Base-by-base conservation (phyloP, 495 filamentous ascomycete genomes). In the Lichenothelia convexa region DNA sequence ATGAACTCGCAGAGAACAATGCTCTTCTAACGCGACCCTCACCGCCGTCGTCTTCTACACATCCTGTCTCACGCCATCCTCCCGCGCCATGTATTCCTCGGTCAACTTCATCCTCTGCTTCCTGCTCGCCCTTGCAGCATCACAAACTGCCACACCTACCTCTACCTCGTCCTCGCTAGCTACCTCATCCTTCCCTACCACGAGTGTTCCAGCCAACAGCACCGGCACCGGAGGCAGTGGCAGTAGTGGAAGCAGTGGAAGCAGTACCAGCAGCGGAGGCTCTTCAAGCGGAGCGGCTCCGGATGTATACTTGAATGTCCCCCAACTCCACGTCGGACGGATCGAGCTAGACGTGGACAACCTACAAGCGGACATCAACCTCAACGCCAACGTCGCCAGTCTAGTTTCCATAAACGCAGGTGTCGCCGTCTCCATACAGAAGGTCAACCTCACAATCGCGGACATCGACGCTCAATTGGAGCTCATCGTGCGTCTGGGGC, bases 361-460 rank as follows among this genome's bases (percentile, higher is more conserved):
- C 45, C 47, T 69, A 6, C 52, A 57, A 38, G 67, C 65, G 3
- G 64, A 72, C 36, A 48, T 73, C 45, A 71, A 69, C 41, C 49
- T 73, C 1, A 67, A 65, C 27, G 68, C 68, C 34, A 55, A 67
- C 26, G 54, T 73, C 18, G 68, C 67, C 12, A 56, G 54, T 18
- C 54, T 73, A 3, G 68, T 73, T 4, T 51, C 51, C 7, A 51
- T 73, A 46, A 71, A 73, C 45, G 68, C 65, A 0, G 68, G 68
- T 18, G 59, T 73, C 2, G 51, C 56, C 19, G 47, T 71, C 15
- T 60, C 58, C 8, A 48, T 73, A 21, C 49, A 56, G 16, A 71
- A 70, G 40, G 48, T 73, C 45, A 73, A 71, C 52, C 58, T 73
- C 44, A 73, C 67, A 20, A 73, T 73, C 34, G 48, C 62, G 12